phyloP scores from a whole-genome alignment of 345 rosid genomes.

The Salix dunnii region DNA sequence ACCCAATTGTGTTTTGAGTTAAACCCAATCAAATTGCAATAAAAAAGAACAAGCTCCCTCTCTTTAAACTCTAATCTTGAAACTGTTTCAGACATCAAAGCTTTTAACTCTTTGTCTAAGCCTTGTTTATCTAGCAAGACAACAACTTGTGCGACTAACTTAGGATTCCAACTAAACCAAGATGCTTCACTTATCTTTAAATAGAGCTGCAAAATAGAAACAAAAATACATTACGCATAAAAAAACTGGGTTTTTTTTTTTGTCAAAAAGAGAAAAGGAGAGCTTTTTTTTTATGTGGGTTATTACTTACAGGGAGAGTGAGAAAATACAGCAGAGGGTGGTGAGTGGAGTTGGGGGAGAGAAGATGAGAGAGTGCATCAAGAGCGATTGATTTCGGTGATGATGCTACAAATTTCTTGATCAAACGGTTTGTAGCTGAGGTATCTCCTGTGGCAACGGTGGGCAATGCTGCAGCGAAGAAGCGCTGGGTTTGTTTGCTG shows the following conservation, averaged over 20 bases:
- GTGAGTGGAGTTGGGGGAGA: constrained; percentile 48
- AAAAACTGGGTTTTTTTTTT: too few relatives aligned
- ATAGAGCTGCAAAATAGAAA: constrained; percentile 44
- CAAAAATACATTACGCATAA: too few relatives aligned
- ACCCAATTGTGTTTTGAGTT: constrained; percentile 37
- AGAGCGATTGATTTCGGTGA: constrained; percentile 65
- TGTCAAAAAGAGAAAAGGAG: not conserved
- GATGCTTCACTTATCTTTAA: constrained; percentile 53
- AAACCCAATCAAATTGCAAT: constrained; percentile 58
- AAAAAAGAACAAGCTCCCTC: constrained; percentile 50
- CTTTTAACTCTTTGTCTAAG: constrained; percentile 36
- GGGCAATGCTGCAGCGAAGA: constrained; percentile 47
- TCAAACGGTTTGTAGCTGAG: constrained; percentile 45
- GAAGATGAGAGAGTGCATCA: constrained; percentile 71
- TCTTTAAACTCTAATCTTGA: constrained; percentile 44
- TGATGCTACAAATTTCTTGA: constrained; percentile 69
- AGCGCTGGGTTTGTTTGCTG: constrained; percentile 54
- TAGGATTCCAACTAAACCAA: constrained; percentile 85
- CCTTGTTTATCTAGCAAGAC: constrained; percentile 64
- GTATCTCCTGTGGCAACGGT: constrained; percentile 40
- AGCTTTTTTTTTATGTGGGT: not conserved
- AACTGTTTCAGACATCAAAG: constrained; percentile 43
- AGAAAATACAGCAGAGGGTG: constrained; percentile 46
- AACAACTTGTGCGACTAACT: constrained; percentile 60
- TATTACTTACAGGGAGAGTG: constrained; percentile 59